Evolutionary conservation across 352 stramenopile genomes (phyloP), one percentile per base, ranked within the genome.

Genomic region (Globisporangium canariense): DNA sequence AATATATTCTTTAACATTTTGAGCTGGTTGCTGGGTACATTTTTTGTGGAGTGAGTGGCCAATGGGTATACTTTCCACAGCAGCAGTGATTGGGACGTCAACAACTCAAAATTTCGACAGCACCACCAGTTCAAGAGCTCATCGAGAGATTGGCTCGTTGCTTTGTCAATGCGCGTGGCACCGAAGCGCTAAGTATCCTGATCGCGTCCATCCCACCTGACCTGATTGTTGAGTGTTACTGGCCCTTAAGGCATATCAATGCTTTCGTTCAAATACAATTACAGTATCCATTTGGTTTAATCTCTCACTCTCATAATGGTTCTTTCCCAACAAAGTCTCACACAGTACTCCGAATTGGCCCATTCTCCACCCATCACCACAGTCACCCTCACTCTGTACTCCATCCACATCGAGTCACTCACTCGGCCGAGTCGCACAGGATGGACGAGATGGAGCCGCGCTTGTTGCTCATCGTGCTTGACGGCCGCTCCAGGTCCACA

Each of bases 391-490:
- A 50, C 43, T 50, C n/a, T 9, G 45, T 51, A 30, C 22, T 51
- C 25, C 25, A 34, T 16, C 40, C 51, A 58, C 3, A 38, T 7
- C 7, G 6, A 41, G 30, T 58, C 30, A 10, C 4, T 85, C 64
- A 82, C 70, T 81, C 71, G 18, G 63, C 56, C 7, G 74, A 71
- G 41, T 83, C 76, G 62, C 81, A 88, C 56, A 91, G 75, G 66
- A 91, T 89, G 32, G 82, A 89, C 47, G 77, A 87, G 50, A 91
- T 91, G 28, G 79, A 89, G 46, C 80, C 79, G 22, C 82, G 82
- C 34, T 77, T 79, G 60, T 77, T 85, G 60, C 75, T 89, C 40
- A 76, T 83, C 0, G 79, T 91, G 32, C 65, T 78, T 14, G 78
- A 84, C 38, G 81, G 79, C 7, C 78, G 70, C 55, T 77, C 68